These are phyloP conservation scores for Hypomontagnella submonticulosa DNA, from an alignment of 495 filamentous ascomycete species.

Conservation along the genomic window DNA sequence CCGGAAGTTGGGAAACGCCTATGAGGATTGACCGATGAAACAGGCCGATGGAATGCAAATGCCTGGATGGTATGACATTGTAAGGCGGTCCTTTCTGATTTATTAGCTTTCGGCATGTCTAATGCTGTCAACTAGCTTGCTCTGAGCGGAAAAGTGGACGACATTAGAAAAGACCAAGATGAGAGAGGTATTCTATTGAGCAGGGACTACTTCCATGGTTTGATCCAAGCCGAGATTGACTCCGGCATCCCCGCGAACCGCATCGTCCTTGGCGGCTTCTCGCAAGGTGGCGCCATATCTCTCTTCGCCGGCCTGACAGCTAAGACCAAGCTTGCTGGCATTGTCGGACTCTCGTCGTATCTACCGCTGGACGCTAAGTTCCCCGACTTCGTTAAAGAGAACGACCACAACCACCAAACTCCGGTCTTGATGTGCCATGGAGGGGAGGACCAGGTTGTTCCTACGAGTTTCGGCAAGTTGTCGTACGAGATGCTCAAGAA, in stretches of 20 bases:
- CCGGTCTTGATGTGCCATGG: conserved; percentile 92
- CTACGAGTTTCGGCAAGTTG: conserved; percentile 70
- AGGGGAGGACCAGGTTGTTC: conserved; percentile 75
- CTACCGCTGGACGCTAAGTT: conserved; percentile 79
- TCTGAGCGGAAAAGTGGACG: conserved; percentile 42
- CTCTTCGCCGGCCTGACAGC: conserved; percentile 75
- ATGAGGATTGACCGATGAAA: conserved; percentile 23
- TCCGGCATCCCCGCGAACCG: conserved; percentile 83
- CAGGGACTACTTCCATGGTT: conserved; percentile 76
- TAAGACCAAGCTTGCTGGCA: conserved; percentile 81
- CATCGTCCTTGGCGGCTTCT: conserved; percentile 80
- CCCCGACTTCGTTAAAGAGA: conserved; percentile 69
- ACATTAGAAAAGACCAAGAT: conserved; percentile 66
- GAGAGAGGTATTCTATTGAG: conserved; percentile 81
- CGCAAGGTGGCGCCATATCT: conserved; percentile 66
- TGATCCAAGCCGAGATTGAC: conserved; percentile 85
- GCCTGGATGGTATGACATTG: conserved; percentile 95
- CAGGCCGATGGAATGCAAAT: conserved; percentile 85
- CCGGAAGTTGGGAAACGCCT: neutral
- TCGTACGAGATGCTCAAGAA: conserved; percentile 72
- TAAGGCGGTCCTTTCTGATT: conserved; percentile 56
- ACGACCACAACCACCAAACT: conserved; percentile 78
- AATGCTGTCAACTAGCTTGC: conserved; percentile 34
- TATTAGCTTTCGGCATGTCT: neutral
- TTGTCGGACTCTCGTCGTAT: conserved; percentile 88